Evolutionary conservation across 495 filamentous ascomycete species (phyloP), one percentile per base, ranked within the genome.

Genomic region (Penicillium angulare): DNA sequence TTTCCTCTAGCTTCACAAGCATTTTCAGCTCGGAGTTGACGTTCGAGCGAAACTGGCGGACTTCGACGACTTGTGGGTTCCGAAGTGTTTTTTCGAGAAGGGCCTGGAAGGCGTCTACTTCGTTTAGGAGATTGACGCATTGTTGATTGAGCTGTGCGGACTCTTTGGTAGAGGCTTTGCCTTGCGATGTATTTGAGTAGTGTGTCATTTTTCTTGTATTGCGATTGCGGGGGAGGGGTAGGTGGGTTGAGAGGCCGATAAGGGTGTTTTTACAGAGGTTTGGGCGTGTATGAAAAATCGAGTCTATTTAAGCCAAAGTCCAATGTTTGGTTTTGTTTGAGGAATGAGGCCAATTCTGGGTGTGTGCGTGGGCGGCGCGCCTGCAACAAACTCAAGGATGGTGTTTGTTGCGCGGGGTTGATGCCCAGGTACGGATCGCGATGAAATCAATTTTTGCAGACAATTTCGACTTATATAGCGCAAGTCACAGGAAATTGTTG

Each of bases 21-120:
- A 73, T 72, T 47, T 66, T 75, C 49, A 78, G 42, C 49, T 84
- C 81, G 0, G 75, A 63, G 23, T 66, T 53, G 7, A 83, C 62
- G 23, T 66, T 74, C 7, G 70, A 75, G 20, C 72, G 75, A 42
- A 83, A 75, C 8, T 74, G 70, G 24, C 77, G 70, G 34, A 77
- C 63, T 47, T 84, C 79, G 2, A 82, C 74, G n/a, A 68, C 53
- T 35, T 78, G 73, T 16, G 75, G 75, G 57, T 76, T 76, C 31
- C 73, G 76, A 18, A 74, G 66, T 12, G 67, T 68, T 8, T 65
- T 41, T 29, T 69, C 63, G 22, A 82, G 60, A 16, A 77, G 72
- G 26, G 53, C 39, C 45, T 75, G 68, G 41, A 81, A 74, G 26
- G 70, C 53, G 43, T 78, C 73, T 16, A 83, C 50, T 41, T 82